These are phyloP conservation scores for Dichotomocladium elegans DNA, from an alignment of 371 early-diverging fungal species.

Conservation along the genomic window DNA sequence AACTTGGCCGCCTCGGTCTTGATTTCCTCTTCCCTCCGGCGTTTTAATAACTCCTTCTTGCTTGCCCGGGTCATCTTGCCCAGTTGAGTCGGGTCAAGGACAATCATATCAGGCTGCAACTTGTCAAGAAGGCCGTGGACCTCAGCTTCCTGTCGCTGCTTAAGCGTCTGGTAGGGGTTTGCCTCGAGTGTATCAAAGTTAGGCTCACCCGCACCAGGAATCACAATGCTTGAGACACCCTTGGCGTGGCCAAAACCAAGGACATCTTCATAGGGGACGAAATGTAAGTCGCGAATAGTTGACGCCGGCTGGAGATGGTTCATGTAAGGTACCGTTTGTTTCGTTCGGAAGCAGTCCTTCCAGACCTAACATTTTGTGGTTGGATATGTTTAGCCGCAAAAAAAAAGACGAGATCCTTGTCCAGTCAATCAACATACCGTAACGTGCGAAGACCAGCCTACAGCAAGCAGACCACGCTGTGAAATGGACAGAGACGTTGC, in stretches of 20 bases:
- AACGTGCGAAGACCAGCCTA: conserved; percentile 77
- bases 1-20: conserved; percentile 34
- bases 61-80: conserved; percentile 63
- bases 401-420: background rate
- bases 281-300: conserved; percentile 58
- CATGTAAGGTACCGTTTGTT: conserved; percentile 88
- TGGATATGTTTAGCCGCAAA: too few relatives aligned
- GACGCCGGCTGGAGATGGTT: conserved; percentile 67
- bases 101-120: conserved; percentile 86
- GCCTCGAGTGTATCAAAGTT: conserved; percentile 94
- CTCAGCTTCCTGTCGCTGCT: conserved; percentile 91
- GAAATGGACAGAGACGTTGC: conserved; percentile 77
- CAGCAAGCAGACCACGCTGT: conserved; percentile 85
- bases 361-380: conserved; percentile 54
- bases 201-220: conserved; percentile 95
- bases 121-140: conserved; percentile 92
- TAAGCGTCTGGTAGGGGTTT: conserved; percentile 92
- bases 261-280: conserved; percentile 98
- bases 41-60: conserved; percentile 41
- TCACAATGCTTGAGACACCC: conserved; percentile 82
- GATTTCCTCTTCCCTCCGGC: conserved; percentile 44
- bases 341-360: conserved; percentile 82
- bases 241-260: conserved; percentile 86
- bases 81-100: conserved; percentile 73
- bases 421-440: conserved; percentile 30